Evolutionary conservation across 2,329 filamentous ascomycete species (phyloP).

Genomic region (Colletotrichum tamarilloi): DNA sequence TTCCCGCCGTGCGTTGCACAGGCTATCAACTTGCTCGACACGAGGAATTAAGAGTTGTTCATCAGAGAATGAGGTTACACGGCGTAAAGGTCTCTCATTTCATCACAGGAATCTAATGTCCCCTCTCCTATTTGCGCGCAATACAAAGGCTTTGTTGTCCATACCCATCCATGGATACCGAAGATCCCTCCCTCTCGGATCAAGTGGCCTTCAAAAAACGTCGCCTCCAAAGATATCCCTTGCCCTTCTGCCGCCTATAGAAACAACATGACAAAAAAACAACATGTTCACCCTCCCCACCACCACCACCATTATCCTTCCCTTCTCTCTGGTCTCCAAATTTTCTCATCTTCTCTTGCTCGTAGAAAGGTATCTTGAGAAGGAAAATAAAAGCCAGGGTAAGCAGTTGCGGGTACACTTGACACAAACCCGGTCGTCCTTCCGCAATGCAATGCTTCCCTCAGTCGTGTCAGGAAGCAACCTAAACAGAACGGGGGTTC

Average conservation of each 20-base stretch:
- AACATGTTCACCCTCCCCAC: not conserved
- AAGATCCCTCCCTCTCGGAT: not conserved
- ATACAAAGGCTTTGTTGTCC: slow-evolving; percentile 9
- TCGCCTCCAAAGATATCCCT: not conserved
- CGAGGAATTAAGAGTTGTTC: not conserved
- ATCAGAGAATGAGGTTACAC: too few relatives aligned
- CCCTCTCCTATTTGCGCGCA: slow-evolving; percentile 18
- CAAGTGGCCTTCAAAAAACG: not conserved
- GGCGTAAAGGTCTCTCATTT: slow-evolving; percentile 24
- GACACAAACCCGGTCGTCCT: too few relatives aligned
- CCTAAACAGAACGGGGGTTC: not conserved
- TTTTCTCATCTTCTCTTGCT: not conserved
- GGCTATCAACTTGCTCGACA: not conserved
- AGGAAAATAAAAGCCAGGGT: not conserved
- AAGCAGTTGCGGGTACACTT: too few relatives aligned
- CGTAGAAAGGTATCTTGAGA: not conserved
- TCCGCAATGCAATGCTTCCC: not conserved
- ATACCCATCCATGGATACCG: not conserved
- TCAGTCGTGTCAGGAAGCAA: not conserved
- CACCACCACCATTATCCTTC: not conserved
- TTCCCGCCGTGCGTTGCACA: not conserved
- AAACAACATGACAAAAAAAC: not conserved
- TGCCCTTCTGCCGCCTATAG: slow-evolving; percentile 9
- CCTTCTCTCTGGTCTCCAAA: not conserved
- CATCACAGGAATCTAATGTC: slow-evolving; percentile 19